These are phyloP conservation scores for Fusarium sublunatum DNA, from an alignment of 2,329 filamentous ascomycete genomes.

Conservation along the genomic window DNA sequence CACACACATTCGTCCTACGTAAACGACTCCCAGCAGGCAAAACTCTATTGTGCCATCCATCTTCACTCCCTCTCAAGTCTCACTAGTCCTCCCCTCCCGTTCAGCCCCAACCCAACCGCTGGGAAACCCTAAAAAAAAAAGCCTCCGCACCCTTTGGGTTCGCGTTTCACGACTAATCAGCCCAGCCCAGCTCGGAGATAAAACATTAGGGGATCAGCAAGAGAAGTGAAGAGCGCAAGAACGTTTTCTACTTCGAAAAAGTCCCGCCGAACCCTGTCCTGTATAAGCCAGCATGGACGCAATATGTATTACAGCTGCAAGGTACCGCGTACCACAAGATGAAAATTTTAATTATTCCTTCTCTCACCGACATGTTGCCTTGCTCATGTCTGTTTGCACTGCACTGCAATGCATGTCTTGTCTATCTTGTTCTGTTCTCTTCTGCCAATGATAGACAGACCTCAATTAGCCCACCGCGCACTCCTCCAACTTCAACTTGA, in stretches of 20 bases:
- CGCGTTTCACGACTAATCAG: constrained; percentile 23
- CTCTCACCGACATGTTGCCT: too few relatives aligned
- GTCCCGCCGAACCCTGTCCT: not conserved
- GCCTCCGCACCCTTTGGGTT: not conserved
- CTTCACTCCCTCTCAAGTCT: not conserved
- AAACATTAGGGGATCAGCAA: not conserved
- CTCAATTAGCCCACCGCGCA: constrained; percentile 34
- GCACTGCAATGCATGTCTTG: constrained; percentile 4
- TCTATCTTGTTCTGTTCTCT: constrained; percentile 17
- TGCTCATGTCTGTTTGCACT: too few relatives aligned
- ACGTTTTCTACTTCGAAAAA: constrained; percentile 26
- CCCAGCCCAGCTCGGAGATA: not conserved
- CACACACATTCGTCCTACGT: not conserved
- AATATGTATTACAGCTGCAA: too few relatives aligned
- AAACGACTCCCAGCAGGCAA: not conserved
- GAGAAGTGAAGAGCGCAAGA: constrained; percentile 5
- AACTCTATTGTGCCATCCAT: not conserved
- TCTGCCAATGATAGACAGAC: not conserved
- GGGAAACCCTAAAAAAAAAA: constrained; percentile 9
- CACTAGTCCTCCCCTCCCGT: constrained; percentile 23
- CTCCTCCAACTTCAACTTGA: constrained; percentile 44
- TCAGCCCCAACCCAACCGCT: constrained; percentile 20
- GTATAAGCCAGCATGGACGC: too few relatives aligned
- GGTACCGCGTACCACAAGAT: too few relatives aligned
- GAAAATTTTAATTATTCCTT: too few relatives aligned